Evolutionary conservation across 768 basidiomycete species (phyloP), one percentile per base, ranked within the genome.

Genomic region (Podaxis sp.): DNA sequence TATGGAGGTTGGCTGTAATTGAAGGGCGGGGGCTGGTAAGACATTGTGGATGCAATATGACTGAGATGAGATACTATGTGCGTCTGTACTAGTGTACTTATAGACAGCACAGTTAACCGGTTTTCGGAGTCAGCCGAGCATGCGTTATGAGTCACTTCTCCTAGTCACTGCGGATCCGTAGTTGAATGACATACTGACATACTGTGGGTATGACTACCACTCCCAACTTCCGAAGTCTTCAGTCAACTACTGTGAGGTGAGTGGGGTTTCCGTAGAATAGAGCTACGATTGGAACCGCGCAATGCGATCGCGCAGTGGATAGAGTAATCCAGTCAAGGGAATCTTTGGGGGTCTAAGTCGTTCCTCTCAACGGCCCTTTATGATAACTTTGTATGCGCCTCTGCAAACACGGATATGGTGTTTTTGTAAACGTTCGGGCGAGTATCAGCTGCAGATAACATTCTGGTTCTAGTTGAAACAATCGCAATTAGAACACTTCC

Each of bases 91-190:
- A 28, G 25, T 16, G 3, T 36, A n/a, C 32, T 37, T 35, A 27
- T 51, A 42, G 18, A 35, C 27, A 38, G 28, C 21, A 32, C 9
- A 32, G 0, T 47, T 23, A 6, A 7, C 11, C 21, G 36, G 1
- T 10, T 9, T 2, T 58, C 50, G 57, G 57, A 13, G 14, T 25
- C 50, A 52, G 57, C 57, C 57, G 57, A 28, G 13, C 1, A 40
- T 11, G 3, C 55, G 36, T 37, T 16, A 57, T 60, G 59, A 60
- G 38, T 60, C 59, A 47, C 35, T 50, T 53, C 25, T 32, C 37
- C 50, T 28, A 59, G 59, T 55, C 59, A 54, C 59, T 54, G 53
- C 59, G 59, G 59, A 47, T 37, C 59, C 59, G 59, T 28, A 48
- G 52, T 53, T 18, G 14, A 14, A 21, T 48, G 47, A 48, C 47